These are phyloP conservation scores for Polygonum aviculare DNA, from an alignment of 148 eudicot genomes.

Conservation along the genomic window DNA sequence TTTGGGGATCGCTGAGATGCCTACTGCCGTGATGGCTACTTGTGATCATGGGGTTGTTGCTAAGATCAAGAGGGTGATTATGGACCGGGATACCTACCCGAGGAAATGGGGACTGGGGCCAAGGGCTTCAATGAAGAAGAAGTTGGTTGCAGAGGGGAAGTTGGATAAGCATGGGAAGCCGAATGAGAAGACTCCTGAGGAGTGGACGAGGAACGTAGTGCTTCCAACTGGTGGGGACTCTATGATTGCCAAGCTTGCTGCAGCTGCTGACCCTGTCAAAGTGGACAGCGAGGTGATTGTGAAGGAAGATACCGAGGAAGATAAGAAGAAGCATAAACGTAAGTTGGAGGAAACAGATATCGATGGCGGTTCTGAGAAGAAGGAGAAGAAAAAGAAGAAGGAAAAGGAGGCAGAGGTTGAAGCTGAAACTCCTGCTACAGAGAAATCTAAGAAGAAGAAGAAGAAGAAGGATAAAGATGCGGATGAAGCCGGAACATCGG, in stretches of 20 bases:
- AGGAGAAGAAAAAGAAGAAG: conserved; percentile 24
- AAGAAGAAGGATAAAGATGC: conserved; percentile 12
- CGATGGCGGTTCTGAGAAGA: conserved; percentile 23
- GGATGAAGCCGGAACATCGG: conserved; percentile 11
- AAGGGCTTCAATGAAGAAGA: conserved; percentile 82
- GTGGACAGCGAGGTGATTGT: conserved; percentile 19
- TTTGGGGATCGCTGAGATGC: conserved; percentile 87
- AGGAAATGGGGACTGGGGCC: conserved; percentile 99
- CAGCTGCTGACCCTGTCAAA: conserved; percentile 31
- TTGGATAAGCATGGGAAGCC: conserved; percentile 84
- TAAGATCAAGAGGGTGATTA: conserved; percentile 94
- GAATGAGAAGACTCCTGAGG: conserved; percentile 64
- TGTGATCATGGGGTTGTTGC: conserved; percentile 97
- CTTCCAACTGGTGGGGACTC: conserved; percentile 75
- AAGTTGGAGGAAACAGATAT: conserved; percentile 46
- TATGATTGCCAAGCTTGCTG: conserved; percentile 60
- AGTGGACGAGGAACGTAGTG: conserved; percentile 84
- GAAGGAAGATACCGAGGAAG: conserved; percentile 27
- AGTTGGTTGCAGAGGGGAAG: conserved; percentile 72
- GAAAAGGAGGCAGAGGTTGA: conserved; percentile 3
- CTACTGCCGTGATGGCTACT: conserved; percentile 94
- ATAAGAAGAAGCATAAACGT: conserved; percentile 25
- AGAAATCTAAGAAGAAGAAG: conserved; percentile 43
- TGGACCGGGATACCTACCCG: conserved; percentile 93
- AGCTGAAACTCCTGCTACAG: conserved; percentile 24